Base-by-base conservation (phyloP, 192 early-diverging fungal genomes). In the Lobulomyces angularis region DNA sequence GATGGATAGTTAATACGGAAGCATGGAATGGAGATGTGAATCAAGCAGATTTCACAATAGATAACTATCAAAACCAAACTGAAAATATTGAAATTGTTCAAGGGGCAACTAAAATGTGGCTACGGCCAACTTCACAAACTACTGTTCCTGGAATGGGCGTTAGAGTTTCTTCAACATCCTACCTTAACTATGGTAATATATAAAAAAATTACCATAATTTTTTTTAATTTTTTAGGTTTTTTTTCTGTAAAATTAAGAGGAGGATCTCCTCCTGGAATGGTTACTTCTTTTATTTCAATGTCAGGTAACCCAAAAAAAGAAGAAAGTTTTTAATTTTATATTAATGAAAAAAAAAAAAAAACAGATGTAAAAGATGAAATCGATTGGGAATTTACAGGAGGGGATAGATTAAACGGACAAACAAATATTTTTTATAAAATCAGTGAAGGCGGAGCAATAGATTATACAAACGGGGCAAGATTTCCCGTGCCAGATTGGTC, bases 291-390 rank as follows among this genome's bases (percentile, higher is more conserved):
- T 50, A 63, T 63, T 45, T 30, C 61, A 3, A 64, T 61, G 40
- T 32, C 47, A 11, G 61, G 61, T 28, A 34, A n/a, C n/a, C n/a
- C n/a, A n/a, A n/a, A n/a, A n/a, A n/a, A n/a, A n/a, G n/a, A n/a
- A n/a, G n/a, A n/a, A n/a, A n/a, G n/a, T n/a, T n/a, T n/a, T n/a
- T n/a, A n/a, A n/a, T n/a, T n/a, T n/a, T n/a, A n/a, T n/a, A n/a
- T n/a, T n/a, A n/a, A n/a, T n/a, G n/a, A n/a, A n/a, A n/a, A n/a
- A n/a, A n/a, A n/a, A n/a, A n/a, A n/a, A n/a, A n/a, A n/a, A n/a
- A n/a, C n/a, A n/a, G n/a, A n/a, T 44, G 20, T 22, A 46, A 7
- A 27, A 27, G 65, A 68, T 38, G 65, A 68, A 48, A 68, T 68
- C 28, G 65, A 68, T 45, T 62, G 53, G 57, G 65, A 68, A 48